A percentile compares a stretch with the other conserved stretches of the same genome.
phyloP scores from a whole-genome alignment of 306 rosid species.

The Neltuma alba region DNA sequence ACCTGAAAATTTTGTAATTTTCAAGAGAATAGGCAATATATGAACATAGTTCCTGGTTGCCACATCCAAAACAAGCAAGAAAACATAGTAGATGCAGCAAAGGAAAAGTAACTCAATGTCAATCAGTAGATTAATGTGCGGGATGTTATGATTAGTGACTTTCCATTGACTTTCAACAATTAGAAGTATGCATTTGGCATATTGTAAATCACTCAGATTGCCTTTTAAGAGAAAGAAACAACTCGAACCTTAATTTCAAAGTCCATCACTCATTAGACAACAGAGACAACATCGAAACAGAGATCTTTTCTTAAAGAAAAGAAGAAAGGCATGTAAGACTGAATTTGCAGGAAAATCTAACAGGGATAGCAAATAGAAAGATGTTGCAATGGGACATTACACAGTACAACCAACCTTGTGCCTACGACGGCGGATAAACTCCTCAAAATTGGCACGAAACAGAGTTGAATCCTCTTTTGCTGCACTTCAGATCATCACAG shows the following conservation, averaged over 20 bases:
- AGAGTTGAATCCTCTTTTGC: constrained; percentile 50
- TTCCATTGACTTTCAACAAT: background rate
- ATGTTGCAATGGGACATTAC: constrained; percentile 23
- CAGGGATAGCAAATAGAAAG: constrained; percentile 15
- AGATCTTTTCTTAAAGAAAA: background rate
- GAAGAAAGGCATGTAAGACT: background rate
- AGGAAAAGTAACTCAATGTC: constrained; percentile 10
- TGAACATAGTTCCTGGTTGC: background rate
- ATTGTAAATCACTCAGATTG: background rate
- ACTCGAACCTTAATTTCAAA: constrained; percentile 12
- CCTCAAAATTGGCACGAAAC: constrained; percentile 94
- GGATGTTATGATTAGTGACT: background rate
- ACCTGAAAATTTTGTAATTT: constrained; percentile 14
- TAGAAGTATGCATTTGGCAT: background rate
- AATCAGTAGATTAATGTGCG: constrained; percentile 9
- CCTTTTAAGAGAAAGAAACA: constrained; percentile 10
- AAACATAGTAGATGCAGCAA: constrained; percentile 14
- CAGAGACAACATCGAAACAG: constrained; percentile 4
- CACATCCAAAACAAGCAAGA: constrained; percentile 32
- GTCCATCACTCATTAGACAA: background rate
- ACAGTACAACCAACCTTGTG: constrained; percentile 61
- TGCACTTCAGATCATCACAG: constrained; percentile 46
- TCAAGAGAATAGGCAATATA: constrained; percentile 13
- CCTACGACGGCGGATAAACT: constrained; percentile 71
- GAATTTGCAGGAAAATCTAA: constrained; percentile 21